Conservation (phyloP, 2,329 filamentous ascomycete species). For the Chaetomiaceae sp. region DNA sequence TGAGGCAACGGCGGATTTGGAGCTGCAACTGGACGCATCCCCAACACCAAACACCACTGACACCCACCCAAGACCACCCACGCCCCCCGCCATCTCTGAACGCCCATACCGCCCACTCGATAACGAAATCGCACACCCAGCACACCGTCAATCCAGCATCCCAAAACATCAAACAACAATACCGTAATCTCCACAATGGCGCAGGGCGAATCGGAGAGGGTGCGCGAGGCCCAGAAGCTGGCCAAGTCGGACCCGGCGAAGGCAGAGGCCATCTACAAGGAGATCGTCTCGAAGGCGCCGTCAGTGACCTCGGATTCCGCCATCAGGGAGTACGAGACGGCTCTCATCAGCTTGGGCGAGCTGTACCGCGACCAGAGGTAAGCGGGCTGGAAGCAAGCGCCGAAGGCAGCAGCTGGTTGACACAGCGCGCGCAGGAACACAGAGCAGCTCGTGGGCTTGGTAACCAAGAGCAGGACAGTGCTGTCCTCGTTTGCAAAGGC, state of each 20-base stretch:
- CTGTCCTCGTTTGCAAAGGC: slow-evolving; percentile 97
- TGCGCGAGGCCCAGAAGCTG: slow-evolving; percentile 85
- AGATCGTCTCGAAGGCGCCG: slow-evolving; percentile 80
- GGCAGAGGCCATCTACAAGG: slow-evolving; percentile 83
- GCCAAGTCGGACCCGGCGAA: slow-evolving; percentile 74
- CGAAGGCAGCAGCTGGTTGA: slow-evolving; percentile 1
- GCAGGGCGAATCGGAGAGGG: slow-evolving; percentile 56
- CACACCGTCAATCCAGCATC: neutral
- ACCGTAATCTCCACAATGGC: slow-evolving; percentile 44
- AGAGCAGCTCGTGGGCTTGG: slow-evolving; percentile 80
- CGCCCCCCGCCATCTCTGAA: slow-evolving; percentile 14
- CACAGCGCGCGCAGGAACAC: slow-evolving; percentile 53
- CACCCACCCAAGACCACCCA: slow-evolving; percentile 3
- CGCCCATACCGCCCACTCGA: no score
- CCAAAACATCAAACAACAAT: no score
- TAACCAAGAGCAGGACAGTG: slow-evolving; percentile 83
- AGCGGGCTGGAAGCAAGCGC: slow-evolving; percentile 31
- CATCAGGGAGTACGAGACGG: slow-evolving; percentile 85
- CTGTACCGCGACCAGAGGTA: slow-evolving; percentile 86
- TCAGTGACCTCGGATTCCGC: slow-evolving; percentile 78
- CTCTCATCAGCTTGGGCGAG: slow-evolving; percentile 83
- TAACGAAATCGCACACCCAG: no score
- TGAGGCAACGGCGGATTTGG: slow-evolving; percentile 19
- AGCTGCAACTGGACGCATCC: slow-evolving; percentile 9
- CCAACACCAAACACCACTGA: slow-evolving; percentile 1